phyloP scores from a whole-genome alignment of 345 rosid species.

The Salix viminalis region DNA sequence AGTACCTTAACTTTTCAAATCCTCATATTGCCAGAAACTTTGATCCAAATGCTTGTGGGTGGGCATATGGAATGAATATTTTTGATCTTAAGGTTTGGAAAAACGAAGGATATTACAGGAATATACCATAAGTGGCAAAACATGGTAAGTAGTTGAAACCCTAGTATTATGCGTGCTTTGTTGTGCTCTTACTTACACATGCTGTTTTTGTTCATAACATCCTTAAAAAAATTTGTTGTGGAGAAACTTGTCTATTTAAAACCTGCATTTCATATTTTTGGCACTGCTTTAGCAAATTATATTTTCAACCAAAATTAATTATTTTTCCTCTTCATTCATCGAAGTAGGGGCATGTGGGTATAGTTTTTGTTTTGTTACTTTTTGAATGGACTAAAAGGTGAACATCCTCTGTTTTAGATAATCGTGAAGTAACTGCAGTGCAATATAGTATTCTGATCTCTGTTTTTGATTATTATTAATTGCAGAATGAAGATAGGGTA shows the following conservation, averaged over 20 bases:
- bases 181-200: background rate
- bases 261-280: background rate
- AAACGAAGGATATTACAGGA: slow-evolving; percentile 89
- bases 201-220: background rate
- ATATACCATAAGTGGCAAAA: slow-evolving; percentile 99
- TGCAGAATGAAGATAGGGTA: slow-evolving; percentile 86
- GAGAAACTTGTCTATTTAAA: background rate
- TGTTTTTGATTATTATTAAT: slow-evolving; percentile 2
- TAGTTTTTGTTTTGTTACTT: slow-evolving; percentile 1
- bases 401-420: background rate
- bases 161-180: background rate
- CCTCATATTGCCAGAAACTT: slow-evolving; percentile 86
- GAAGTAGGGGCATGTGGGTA: background rate
- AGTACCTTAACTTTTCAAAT: slow-evolving; percentile 90
- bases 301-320: background rate
- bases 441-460: background rate
- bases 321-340: no score
- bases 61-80: slow-evolving; percentile 99
- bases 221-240: background rate
- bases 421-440: background rate
- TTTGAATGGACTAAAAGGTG: background rate
- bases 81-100: slow-evolving; percentile 93
- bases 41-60: slow-evolving; percentile 96
- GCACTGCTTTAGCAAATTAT: background rate
- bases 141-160: slow-evolving; percentile 49